Conservation (phyloP, 139 green algal species). For the Pseudopediastrum boryanum region DNA sequence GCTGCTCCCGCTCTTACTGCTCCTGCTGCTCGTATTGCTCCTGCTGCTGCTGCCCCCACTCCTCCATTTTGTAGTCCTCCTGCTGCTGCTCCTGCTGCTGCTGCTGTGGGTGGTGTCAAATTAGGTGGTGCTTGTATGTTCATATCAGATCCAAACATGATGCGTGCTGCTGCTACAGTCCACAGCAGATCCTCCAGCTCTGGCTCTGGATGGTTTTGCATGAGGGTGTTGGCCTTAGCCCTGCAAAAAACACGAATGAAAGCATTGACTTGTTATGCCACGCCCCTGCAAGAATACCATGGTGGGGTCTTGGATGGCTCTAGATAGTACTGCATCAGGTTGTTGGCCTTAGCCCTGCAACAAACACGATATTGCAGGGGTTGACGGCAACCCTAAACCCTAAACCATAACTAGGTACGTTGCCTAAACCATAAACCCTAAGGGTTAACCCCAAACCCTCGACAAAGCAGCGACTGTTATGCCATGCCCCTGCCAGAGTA, state of each 20-base stretch:
- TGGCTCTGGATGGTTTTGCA: conserved; percentile 64
- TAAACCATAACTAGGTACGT: no score
- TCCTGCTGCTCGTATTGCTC: not conserved
- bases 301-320: no score
- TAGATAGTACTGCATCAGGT: conserved; percentile 62
- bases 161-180: conserved; percentile 73
- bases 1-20: conserved; percentile 29
- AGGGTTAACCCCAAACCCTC: no score
- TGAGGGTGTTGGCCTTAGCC: conserved; percentile 76
- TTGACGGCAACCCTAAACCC: no score
- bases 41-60: conserved; percentile 20
- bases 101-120: conserved; percentile 59
- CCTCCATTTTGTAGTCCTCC: conserved; percentile 11
- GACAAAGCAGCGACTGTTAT: no score
- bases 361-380: no score
- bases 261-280: no score
- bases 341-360: conserved; percentile 72
- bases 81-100: not conserved
- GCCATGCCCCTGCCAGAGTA: no score
- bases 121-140: conserved; percentile 89
- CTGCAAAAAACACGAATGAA: no score
- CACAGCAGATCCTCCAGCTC: conserved; percentile 76
- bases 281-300: no score
- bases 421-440: no score
- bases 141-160: conserved; percentile 74